These are phyloP conservation scores for Bidens hawaiensis DNA, from an alignment of 140 eudicot species.

Conservation along the genomic window DNA sequence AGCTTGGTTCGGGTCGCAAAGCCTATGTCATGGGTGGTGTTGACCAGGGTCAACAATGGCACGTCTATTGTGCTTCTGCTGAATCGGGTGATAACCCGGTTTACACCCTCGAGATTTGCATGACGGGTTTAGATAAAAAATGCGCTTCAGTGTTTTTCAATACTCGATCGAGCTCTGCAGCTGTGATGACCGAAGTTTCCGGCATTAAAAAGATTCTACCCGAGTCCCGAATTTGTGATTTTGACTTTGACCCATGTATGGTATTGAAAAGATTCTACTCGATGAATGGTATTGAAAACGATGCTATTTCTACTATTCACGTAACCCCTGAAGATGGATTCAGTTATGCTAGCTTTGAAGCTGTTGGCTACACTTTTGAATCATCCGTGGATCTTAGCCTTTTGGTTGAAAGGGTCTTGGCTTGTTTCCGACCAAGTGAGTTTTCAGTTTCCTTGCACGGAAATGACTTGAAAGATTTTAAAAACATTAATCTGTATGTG, in stretches of 20 bases:
- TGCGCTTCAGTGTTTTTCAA: slow-evolving; percentile 66
- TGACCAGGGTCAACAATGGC: slow-evolving; percentile 62
- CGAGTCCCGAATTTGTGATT: slow-evolving; percentile 64
- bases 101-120: slow-evolving; percentile 78
- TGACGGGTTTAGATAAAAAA: slow-evolving; percentile 59
- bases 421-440: too few relatives aligned
- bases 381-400: slow-evolving; percentile 25
- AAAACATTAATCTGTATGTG: slow-evolving; percentile 25
- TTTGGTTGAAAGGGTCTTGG: slow-evolving; percentile 54
- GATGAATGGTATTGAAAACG: slow-evolving; percentile 69
- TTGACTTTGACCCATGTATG: slow-evolving; percentile 82
- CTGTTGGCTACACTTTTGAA: slow-evolving; percentile 55
- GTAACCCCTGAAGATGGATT: slow-evolving; percentile 91
- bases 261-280: too few relatives aligned
- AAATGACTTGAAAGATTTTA: slow-evolving; percentile 4
- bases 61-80: slow-evolving; percentile 56
- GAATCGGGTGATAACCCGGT: too few relatives aligned
- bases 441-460: slow-evolving; percentile 61
- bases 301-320: slow-evolving; percentile 69
- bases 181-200: slow-evolving; percentile 56
- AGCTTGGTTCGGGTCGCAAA: slow-evolving; percentile 42
- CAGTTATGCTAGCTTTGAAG: slow-evolving; percentile 81
- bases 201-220: slow-evolving; percentile 45
- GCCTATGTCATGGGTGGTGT: slow-evolving; percentile 60
- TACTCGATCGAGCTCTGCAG: slow-evolving; percentile 47